phyloP scores from a whole-genome alignment of 192 early-diverging fungal species.

The Entrophospora sp. region DNA sequence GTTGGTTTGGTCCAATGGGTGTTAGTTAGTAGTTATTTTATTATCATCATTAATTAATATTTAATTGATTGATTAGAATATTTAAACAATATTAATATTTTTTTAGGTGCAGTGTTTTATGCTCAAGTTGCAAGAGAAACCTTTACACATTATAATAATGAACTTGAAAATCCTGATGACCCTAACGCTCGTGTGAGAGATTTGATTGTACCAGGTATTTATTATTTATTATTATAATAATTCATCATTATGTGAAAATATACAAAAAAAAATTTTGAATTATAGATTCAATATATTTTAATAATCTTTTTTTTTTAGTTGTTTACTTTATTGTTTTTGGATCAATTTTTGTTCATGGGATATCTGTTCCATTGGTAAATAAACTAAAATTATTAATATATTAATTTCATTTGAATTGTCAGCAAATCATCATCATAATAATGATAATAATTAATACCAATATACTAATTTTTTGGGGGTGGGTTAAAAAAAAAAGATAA shows the following conservation, averaged over 20 bases:
- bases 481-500: too few species aligned
- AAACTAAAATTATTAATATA: not conserved
- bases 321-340: slow-evolving; percentile 67
- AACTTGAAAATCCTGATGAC: not conserved
- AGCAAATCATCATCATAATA: not conserved
- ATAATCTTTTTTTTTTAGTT: slow-evolving; percentile 33
- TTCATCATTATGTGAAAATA: too few species aligned
- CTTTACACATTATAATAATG: not conserved
- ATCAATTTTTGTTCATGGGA: slow-evolving; percentile 74
- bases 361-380: slow-evolving; percentile 48
- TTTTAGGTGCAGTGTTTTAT: slow-evolving; percentile 45
- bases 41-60: not conserved
- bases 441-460: not conserved
- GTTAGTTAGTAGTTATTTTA: slow-evolving; percentile 22
- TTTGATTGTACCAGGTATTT: not conserved
- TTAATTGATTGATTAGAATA: not conserved
- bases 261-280: not conserved
- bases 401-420: not conserved
- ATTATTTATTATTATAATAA: not conserved
- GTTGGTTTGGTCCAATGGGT: slow-evolving; percentile 86
- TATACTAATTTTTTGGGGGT: too few species aligned
- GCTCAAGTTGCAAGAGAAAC: slow-evolving; percentile 32
- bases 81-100: not conserved
- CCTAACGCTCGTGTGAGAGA: not conserved
- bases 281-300: not conserved